Base-by-base conservation (phyloP, 345 rosid species). In the Hibiscus tridactylites region DNA sequence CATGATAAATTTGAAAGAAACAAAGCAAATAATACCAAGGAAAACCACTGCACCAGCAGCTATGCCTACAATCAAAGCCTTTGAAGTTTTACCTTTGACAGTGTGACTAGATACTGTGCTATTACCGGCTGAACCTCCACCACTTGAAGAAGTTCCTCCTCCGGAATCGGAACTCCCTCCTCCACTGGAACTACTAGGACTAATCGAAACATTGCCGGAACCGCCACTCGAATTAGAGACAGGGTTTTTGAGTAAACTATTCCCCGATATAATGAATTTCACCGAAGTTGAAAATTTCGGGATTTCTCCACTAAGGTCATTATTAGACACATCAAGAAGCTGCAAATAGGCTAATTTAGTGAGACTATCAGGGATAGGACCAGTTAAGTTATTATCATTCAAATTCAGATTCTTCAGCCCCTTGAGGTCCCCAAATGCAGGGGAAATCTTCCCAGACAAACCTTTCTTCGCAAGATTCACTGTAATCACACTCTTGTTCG, bases 391-490 rank as follows among this genome's bases (percentile, higher is more conserved):
- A 73, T 93, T 93, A 54, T 86, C 80, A 54, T 81, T 88, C 71
- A 93, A 72, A 56, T 65, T 62, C 78, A 93, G 44, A 66, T 61
- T 82, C 79, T 76, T 82, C 71, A 93, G 74, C 13, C 73, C 70
- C 6, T 86, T 83, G 53, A 93, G 90, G 33, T 84, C 84, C 0
- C 75, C 86, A 58, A 89, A 81, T 0, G 86, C 81, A 0, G 88
- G 88, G 3, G 98, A 93, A 71, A 93, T 86, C 19, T 68, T 67
- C 39, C 98, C 97, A 2, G 49, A 19, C 21, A 89, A 79, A 15
- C 71, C 75, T 71, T 78, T 86, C 61, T 81, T 90, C 2, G 54
- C 83, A 12, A 91, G 83, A 50, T 76, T 88, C 54, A 91, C 65
- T 1, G 77, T 68, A 15, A 68, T 78, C 53, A 90, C 83, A 44